These are phyloP conservation scores for Alternaria postmessia DNA, from an alignment of 2,329 filamentous ascomycete genomes.

Conservation along the genomic window DNA sequence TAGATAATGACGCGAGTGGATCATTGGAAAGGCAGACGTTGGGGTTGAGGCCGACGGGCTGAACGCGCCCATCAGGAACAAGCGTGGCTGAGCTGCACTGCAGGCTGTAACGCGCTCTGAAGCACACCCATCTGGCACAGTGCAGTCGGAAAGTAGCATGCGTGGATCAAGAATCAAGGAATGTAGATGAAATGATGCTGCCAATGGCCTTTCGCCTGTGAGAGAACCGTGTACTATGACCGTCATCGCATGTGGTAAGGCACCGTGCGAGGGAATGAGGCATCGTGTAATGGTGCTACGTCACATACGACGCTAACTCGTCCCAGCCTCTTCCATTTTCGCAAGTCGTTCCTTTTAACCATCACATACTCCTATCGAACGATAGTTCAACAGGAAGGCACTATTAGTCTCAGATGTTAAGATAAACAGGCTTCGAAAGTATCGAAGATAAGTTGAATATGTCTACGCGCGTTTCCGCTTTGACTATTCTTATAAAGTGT, in stretches of 20 bases:
- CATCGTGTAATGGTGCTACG: not conserved
- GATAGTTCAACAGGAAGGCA: not conserved
- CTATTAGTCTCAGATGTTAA: not conserved
- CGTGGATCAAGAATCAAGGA: not conserved
- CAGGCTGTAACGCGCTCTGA: not conserved
- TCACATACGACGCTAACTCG: not conserved
- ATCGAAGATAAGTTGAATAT: not conserved
- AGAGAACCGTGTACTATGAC: not conserved
- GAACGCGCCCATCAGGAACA: not conserved
- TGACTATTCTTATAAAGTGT: conserved; percentile 22
- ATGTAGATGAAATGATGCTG: not conserved
- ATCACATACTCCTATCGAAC: not conserved
- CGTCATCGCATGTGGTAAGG: not conserved
- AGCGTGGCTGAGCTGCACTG: not conserved
- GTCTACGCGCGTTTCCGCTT: not conserved
- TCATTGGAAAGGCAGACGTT: not conserved
- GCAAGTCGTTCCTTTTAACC: not conserved
- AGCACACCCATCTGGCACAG: not conserved
- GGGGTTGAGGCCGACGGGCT: not conserved
- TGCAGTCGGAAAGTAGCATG: not conserved
- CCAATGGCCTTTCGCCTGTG: not conserved
- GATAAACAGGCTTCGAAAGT: not conserved
- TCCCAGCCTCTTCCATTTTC: not conserved
- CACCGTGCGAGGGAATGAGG: not conserved
- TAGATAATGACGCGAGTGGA: not conserved